Conservation (phyloP, 345 rosid species). For the Triadica sebifera region DNA sequence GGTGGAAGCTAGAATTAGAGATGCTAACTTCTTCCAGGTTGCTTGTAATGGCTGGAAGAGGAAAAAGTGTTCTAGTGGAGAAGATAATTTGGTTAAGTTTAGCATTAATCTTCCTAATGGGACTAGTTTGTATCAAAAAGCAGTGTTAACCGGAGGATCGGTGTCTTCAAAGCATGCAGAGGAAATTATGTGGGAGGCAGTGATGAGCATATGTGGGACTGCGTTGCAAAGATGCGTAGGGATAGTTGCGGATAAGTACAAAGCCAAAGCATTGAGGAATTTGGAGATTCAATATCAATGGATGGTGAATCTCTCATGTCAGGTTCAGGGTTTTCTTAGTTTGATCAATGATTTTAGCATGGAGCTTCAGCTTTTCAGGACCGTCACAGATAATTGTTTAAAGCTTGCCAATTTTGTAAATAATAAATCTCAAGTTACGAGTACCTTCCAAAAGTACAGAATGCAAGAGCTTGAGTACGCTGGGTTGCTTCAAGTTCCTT, state of each 20-base stretch:
- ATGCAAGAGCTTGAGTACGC: constrained; percentile 40
- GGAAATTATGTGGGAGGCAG: constrained; percentile 48
- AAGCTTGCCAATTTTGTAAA: constrained; percentile 55
- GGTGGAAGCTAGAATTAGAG: constrained; percentile 48
- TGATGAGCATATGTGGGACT: constrained; percentile 37
- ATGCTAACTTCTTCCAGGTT: constrained; percentile 52
- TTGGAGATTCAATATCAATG: constrained; percentile 53
- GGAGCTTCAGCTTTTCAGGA: constrained; percentile 45
- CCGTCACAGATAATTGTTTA: constrained; percentile 41
- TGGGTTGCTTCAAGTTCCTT: constrained; percentile 45
- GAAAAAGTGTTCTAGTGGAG: constrained; percentile 34
- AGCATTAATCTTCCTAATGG: constrained; percentile 52
- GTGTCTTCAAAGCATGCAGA: constrained; percentile 50
- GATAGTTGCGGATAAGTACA: constrained; percentile 47
- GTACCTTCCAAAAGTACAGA: constrained; percentile 42
- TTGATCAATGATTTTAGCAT: constrained; percentile 50
- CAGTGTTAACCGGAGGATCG: constrained; percentile 32
- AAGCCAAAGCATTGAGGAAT: constrained; percentile 47
- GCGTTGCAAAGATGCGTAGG: constrained; percentile 50
- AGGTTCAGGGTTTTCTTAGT: constrained; percentile 48
- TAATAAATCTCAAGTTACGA: constrained; percentile 41
- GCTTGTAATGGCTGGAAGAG: constrained; percentile 56
- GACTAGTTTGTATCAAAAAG: constrained; percentile 41
- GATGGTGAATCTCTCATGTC: constrained; percentile 63
- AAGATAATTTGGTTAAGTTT: constrained; percentile 44